These are phyloP conservation scores for Ustilago tritici DNA, from an alignment of 1,284 basidiomycete genomes.

Conservation along the genomic window DNA sequence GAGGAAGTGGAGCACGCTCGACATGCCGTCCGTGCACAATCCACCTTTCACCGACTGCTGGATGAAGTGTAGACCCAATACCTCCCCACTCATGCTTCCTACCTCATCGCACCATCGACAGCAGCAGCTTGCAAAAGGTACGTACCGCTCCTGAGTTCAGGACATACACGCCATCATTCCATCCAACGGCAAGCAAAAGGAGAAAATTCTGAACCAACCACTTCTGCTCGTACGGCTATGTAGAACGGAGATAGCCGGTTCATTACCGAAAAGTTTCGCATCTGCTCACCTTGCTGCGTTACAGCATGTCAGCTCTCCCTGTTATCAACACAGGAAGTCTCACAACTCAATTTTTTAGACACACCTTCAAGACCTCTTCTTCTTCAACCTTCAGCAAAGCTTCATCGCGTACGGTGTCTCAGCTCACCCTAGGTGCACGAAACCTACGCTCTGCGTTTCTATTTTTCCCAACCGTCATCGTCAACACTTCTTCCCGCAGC, in stretches of 20 bases:
- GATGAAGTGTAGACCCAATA: background rate
- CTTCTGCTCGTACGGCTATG: conserved; percentile 25
- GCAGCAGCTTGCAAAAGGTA: background rate
- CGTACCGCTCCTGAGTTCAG: background rate
- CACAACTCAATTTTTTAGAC: conserved; percentile 1
- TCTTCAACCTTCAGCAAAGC: background rate
- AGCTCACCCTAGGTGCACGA: background rate
- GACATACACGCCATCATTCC: background rate
- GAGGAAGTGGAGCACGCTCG: conserved; percentile 3
- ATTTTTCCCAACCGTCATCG: background rate
- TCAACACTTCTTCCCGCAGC: background rate
- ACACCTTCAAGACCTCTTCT: background rate
- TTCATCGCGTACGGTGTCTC: conserved; percentile 11
- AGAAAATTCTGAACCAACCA: background rate
- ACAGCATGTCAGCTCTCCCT: conserved; percentile 31
- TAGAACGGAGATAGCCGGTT: conserved; percentile 41
- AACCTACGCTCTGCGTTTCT: background rate
- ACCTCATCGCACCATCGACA: background rate
- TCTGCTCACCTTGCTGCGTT: conserved; percentile 7
- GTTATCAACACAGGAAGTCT: background rate
- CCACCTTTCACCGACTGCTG: background rate
- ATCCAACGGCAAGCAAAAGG: background rate
- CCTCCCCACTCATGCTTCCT: background rate
- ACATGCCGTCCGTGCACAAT: conserved; percentile 19
- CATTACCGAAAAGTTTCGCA: conserved; percentile 5